Evolutionary conservation across 768 basidiomycete genomes (phyloP).

Genomic region (Tylopilus vinaceipallidus): DNA sequence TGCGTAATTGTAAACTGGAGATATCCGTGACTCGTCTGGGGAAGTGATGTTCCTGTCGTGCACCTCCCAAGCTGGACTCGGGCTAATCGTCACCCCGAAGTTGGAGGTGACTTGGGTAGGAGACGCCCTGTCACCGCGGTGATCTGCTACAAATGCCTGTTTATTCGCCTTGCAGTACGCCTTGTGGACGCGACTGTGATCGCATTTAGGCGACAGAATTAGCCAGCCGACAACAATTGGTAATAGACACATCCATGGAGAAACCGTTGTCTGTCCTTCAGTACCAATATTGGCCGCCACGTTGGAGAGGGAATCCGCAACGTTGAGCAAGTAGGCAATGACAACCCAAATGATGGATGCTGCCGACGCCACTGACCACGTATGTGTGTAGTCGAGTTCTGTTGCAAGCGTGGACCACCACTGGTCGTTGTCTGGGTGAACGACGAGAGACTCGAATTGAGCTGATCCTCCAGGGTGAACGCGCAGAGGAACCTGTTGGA

Average conservation of each 20-base stretch:
- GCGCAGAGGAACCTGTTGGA: too few species aligned
- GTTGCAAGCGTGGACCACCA: too few species aligned
- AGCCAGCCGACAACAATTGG: neutral
- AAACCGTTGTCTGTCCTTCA: slow-evolving; percentile 37
- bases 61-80: neutral
- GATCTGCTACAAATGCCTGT: neutral
- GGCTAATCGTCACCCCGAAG: neutral
- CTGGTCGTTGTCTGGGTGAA: too few species aligned
- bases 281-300: slow-evolving; percentile 24
- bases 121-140: neutral
- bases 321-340: neutral
- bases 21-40: neutral
- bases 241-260: slow-evolving; percentile 40
- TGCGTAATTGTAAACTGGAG: neutral
- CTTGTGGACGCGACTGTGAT: slow-evolving; percentile 18
- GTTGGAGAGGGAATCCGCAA: slow-evolving; percentile 9
- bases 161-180: slow-evolving; percentile 10
- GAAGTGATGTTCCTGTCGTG: neutral
- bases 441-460: too few species aligned
- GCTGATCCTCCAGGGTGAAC: too few species aligned
- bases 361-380: slow-evolving; percentile 22
- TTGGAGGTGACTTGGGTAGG: neutral
- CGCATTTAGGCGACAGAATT: neutral
- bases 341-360: slow-evolving; percentile 13
- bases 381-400: too few species aligned